phyloP scores from a whole-genome alignment of 441 rosid species.

The Populus trichocarpa region DNA sequence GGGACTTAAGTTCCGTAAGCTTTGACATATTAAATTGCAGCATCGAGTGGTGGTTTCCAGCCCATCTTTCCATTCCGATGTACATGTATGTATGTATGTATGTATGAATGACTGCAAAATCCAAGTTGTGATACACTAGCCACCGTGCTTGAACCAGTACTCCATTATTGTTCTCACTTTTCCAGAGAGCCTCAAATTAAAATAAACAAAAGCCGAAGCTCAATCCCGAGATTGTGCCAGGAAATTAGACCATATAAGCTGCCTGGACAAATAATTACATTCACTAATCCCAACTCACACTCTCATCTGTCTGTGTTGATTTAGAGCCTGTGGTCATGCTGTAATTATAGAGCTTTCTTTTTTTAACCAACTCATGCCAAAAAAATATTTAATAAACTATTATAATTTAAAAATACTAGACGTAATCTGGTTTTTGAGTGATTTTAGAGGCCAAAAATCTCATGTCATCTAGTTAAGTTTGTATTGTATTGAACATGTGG shows the following conservation, averaged over 20 bases:
- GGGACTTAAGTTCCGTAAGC: background rate
- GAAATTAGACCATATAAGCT: conserved; percentile 15
- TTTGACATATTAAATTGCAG: background rate
- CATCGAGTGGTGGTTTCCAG: background rate
- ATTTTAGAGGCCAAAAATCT: no score
- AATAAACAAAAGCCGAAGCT: background rate
- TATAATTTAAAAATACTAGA: no score
- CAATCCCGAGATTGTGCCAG: conserved; percentile 19
- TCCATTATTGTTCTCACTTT: background rate
- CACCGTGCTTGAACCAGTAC: background rate
- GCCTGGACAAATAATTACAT: background rate
- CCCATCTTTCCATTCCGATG: background rate
- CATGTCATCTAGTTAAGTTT: no score
- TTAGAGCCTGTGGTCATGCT: no score
- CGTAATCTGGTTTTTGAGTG: no score
- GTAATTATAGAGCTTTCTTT: no score
- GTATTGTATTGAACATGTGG: no score
- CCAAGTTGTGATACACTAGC: background rate
- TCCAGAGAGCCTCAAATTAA: background rate
- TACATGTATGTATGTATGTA: background rate
- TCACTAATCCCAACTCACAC: conserved; percentile 3
- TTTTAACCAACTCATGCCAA: no score
- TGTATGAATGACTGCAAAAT: background rate
- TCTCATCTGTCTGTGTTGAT: background rate
- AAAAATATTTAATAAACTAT: no score